These are phyloP conservation scores for Huntiella bhutanensis DNA, from an alignment of 2,329 filamentous ascomycete species.

Conservation along the genomic window DNA sequence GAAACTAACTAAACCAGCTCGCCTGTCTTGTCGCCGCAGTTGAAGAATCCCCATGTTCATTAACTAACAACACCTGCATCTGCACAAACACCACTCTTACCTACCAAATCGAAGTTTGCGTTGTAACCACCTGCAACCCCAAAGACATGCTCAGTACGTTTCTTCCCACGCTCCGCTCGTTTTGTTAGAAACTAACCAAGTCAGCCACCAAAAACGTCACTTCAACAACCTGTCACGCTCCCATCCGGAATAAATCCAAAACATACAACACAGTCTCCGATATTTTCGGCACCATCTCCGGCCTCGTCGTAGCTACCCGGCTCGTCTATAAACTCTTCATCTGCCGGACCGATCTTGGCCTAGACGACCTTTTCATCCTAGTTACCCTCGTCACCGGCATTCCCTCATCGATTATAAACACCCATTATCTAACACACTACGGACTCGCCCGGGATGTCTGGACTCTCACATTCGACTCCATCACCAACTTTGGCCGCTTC, in stretches of 20 bases:
- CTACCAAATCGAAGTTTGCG: conserved; percentile 15
- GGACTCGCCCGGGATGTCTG: conserved; percentile 28
- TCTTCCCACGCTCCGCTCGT: neutral
- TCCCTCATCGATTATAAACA: conserved; percentile 17
- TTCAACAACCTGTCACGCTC: conserved; percentile 15
- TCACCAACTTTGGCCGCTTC: conserved; percentile 23
- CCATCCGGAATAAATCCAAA: conserved; percentile 16
- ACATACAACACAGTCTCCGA: conserved; percentile 18
- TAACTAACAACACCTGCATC: conserved; percentile 18
- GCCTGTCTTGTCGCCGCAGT: conserved; percentile 16
- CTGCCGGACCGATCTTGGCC: conserved; percentile 17
- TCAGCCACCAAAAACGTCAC: conserved; percentile 15
- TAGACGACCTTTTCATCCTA: conserved; percentile 21
- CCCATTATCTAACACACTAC: conserved; percentile 16
- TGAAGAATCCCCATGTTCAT: conserved; percentile 15
- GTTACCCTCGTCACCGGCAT: conserved; percentile 15
- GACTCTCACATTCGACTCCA: conserved; percentile 21
- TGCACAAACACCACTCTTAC: conserved; percentile 17
- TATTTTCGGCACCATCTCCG: conserved; percentile 19
- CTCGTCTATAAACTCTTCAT: conserved; percentile 19
- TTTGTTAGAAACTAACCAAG: conserved; percentile 1
- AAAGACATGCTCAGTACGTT: conserved; percentile 18
- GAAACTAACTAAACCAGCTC: conserved; percentile 9
- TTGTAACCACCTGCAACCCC: conserved; percentile 16
- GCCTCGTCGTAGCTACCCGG: conserved; percentile 21